Evolutionary conservation across 2,329 filamentous ascomycete genomes (phyloP).

Genomic region (Neoscytalidium dimidiatum): DNA sequence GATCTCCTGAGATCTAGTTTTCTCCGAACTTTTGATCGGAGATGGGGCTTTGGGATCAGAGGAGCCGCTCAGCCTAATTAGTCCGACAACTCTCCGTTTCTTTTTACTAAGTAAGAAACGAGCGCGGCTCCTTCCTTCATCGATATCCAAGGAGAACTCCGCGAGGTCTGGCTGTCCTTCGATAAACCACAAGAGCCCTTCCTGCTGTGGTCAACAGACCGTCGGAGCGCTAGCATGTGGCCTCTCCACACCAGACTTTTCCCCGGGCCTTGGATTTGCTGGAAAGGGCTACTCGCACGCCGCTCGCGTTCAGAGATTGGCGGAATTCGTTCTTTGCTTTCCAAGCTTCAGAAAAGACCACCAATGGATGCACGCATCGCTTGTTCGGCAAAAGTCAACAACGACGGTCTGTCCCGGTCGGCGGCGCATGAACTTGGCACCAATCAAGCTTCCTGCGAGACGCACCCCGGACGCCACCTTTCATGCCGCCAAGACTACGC

Average conservation of each 20-base stretch:
- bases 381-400: background rate
- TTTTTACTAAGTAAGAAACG: background rate
- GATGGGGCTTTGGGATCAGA: background rate
- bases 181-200: background rate
- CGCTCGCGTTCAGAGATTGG: background rate
- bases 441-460: background rate
- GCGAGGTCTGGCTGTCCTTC: too few species aligned
- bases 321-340: background rate
- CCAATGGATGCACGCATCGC: background rate
- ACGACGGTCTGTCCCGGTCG: background rate
- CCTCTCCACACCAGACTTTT: background rate
- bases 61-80: background rate
- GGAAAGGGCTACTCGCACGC: too few species aligned
- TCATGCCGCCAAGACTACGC: constrained; percentile 1
- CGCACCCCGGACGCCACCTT: background rate
- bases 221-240: background rate
- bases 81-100: background rate
- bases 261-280: too few species aligned
- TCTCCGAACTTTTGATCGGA: background rate
- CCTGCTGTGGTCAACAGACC: background rate
- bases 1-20: background rate
- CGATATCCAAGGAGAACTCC: background rate
- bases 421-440: background rate
- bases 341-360: background rate
- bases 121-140: background rate